Conservation (phyloP, 2,329 filamentous ascomycete species). For the Penicillium verrucosum region DNA sequence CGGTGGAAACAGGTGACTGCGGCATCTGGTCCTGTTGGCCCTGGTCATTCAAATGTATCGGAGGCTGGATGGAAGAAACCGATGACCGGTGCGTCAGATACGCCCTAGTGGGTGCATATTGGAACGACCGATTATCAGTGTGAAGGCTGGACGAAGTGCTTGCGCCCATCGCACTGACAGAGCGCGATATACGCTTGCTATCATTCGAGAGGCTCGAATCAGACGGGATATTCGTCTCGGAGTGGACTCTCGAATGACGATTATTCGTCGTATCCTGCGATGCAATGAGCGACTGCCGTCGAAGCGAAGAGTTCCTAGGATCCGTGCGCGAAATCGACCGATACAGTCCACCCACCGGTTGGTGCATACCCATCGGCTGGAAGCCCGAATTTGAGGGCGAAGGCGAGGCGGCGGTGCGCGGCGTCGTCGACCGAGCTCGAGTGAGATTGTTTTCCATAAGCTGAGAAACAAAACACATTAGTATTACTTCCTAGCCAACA, state of each 20-base stretch:
- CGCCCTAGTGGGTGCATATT: conserved; percentile 29
- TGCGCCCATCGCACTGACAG: conserved; percentile 57
- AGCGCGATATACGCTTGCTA: conserved; percentile 52
- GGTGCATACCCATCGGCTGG: conserved; percentile 29
- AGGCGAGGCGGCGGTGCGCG: conserved; percentile 52
- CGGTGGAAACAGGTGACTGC: conserved; percentile 12
- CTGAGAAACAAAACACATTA: conserved; percentile 45
- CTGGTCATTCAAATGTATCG: conserved; percentile 6
- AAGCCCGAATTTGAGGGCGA: conserved; percentile 23
- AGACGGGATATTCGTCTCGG: conserved; percentile 56
- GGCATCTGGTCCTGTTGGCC: conserved; percentile 3
- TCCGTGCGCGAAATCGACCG: conserved; percentile 42
- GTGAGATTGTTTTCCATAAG: conserved; percentile 91
- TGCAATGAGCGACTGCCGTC: conserved; percentile 38
- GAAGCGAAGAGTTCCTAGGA: conserved; percentile 46
- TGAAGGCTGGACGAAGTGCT: conserved; percentile 32
- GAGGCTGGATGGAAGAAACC: conserved; percentile 40
- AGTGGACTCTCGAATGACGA: conserved; percentile 59
- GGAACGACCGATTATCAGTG: conserved; percentile 35
- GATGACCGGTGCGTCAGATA: conserved; percentile 35
- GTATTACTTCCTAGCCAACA: conserved; percentile 5
- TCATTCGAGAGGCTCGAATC: conserved; percentile 31
- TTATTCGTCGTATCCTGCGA: conserved; percentile 39
- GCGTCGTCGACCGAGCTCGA: conserved; percentile 69
- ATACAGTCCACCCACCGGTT: conserved; percentile 43